Evolutionary conservation across 2,329 filamentous ascomycete genomes (phyloP), one percentile per base, ranked within the genome.

Genomic region (Ophiostoma novo-ulmi): DNA sequence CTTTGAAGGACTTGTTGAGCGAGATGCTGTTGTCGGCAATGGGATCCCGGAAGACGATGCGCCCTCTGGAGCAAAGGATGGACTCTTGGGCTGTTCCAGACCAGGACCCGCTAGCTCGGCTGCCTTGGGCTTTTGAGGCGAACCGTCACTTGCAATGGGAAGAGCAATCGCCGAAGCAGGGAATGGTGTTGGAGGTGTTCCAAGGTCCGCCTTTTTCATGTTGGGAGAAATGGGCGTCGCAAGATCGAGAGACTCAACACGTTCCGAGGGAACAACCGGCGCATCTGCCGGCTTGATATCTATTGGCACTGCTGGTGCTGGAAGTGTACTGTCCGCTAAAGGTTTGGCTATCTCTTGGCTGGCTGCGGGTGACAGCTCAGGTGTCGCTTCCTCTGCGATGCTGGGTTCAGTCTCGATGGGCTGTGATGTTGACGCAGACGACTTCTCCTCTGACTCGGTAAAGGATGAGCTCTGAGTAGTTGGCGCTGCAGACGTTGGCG

Each of bases 201-300:
- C 26, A 7, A 63, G 58, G 26, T 63, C 58, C 26, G 58, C 58
- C 58, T 36, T 63, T 6, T 13, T 63, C 26, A 63, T 63, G 58
- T 63, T n/a, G 1, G 70, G 64, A 1, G 71, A 72, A 22, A 69
- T 48, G 22, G 73, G 64, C 3, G 80, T 80, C 6, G 84, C 84
- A 20, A 87, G 77, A 72, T 87, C 85, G 5, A 86, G 76, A 2
- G 83, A 81, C 67, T 85, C 83, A 1, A 85, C 81, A 61, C 69
- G 70, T 20, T 70, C 70, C 1, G 71, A 64, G 11, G 66, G 44
- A 4, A 71, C 17, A 13, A 67, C 70, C 17, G 36, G 52, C 31
- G n/a, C 66, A 11, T 52, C 75, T 11, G 70, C 73, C 35, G 70
- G 67, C 36, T 75, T 75, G 13, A 74, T 73, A 5, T 66, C 69